Evolutionary conservation across 495 filamentous ascomycete species (phyloP), one percentile per base, ranked within the genome.

Genomic region (Aspergillus mulundensis): DNA sequence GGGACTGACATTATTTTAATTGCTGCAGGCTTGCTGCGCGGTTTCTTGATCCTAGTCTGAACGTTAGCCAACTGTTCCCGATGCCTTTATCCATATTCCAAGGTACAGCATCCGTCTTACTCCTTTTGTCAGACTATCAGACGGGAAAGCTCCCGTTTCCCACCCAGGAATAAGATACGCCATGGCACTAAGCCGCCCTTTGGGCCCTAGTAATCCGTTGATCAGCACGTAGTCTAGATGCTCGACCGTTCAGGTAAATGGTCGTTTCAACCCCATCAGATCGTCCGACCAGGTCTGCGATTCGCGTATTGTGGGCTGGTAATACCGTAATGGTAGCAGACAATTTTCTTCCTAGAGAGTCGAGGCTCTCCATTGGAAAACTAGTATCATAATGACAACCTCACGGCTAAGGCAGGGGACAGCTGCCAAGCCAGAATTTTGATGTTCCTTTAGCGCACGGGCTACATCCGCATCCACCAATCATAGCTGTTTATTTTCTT

Each of bases 361-460:
- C 25, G 25, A 28, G 25, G 8, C 4, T 8, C 25, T 28, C 3
- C 25, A 28, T 3, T 28, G n/a, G n/a, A 28, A 28, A 8, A 28
- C 8, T 28, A 28, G 25, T 8, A 28, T 28, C 25, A 4, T 3
- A 3, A 28, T 28, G 25, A 28, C 3, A 28, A 8, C 25, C 25
- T 36, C 34, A 11, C 34, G 12, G 34, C 34, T 14, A 15, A 36
- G 34, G n/a, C 38, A 40, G 38, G n/a, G 23, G 12, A 5, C 43
- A 11, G 3, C 16, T 11, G 25, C 7, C 45, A 32, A 47, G 38
- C 15, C 7, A 32, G 36, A 39, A 3, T 53, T 63, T 62, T 62
- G 61, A 41, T 59, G 54, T 62, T 61, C 61, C 28, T 23, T 36
- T 16, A 36, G 46, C 45, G 55, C 54, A 48, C 41, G 18, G 20